These are phyloP conservation scores for Vicia sativa DNA, from an alignment of 306 rosid species.

Conservation along the genomic window DNA sequence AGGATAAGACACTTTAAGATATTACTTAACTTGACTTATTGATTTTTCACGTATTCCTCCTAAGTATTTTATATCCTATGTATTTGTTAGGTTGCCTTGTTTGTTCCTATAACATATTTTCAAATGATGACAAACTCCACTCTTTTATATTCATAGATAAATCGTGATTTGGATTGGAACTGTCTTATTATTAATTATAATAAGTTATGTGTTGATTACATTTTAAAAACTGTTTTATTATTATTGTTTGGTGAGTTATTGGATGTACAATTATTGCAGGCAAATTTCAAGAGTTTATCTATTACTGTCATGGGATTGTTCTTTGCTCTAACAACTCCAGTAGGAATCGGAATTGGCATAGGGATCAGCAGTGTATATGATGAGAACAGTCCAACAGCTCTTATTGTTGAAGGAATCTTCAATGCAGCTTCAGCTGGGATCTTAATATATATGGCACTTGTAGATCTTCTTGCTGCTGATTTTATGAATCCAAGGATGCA, in stretches of 20 bases:
- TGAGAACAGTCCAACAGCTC: constrained; percentile 53
- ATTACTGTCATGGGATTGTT: constrained; percentile 49
- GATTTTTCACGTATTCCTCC: neutral
- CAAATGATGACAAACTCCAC: neutral
- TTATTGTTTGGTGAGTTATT: neutral
- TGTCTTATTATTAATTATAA: too few species aligned
- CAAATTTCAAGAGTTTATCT: constrained; percentile 42
- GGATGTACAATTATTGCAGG: constrained; percentile 35
- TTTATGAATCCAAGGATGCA: constrained; percentile 48
- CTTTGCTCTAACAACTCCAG: constrained; percentile 61
- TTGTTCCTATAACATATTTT: neutral
- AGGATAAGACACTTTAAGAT: neutral
- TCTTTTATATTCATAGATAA: neutral
- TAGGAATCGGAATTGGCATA: constrained; percentile 60
- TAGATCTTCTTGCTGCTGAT: constrained; percentile 39
- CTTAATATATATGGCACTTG: constrained; percentile 66
- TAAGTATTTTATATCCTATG: neutral
- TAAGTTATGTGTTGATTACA: too few species aligned
- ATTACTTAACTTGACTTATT: neutral
- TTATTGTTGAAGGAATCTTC: constrained; percentile 57
- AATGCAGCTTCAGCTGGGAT: constrained; percentile 69
- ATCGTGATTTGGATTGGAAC: too few species aligned
- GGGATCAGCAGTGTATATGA: constrained; percentile 45
- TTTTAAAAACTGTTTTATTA: neutral
- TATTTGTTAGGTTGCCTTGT: neutral